Conservation (phyloP, 371 early-diverging fungal species). For the Actinomortierella ambigua region DNA sequence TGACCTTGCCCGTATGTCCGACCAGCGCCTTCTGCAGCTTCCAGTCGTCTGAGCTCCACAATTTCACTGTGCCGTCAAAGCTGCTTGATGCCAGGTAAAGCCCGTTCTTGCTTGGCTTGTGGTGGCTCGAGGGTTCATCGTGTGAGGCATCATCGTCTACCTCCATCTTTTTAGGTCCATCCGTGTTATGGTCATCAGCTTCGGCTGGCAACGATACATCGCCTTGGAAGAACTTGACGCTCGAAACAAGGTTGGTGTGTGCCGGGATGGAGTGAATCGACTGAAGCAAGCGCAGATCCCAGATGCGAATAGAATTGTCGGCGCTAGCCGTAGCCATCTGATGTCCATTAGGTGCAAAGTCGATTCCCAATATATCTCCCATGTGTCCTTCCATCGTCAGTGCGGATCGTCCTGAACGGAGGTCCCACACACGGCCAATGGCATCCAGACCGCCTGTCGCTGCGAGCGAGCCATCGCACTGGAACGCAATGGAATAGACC, state of each 20-base stretch:
- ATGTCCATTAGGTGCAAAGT: slow-evolving; percentile 90
- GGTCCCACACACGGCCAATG: slow-evolving; percentile 94
- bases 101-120: slow-evolving; percentile 47
- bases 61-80: slow-evolving; percentile 91
- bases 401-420: slow-evolving; percentile 88
- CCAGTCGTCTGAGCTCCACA: slow-evolving; percentile 95
- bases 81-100: slow-evolving; percentile 72
- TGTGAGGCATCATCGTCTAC: slow-evolving; percentile 28
- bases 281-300: slow-evolving; percentile 86
- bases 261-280: slow-evolving; percentile 89
- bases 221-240: slow-evolving; percentile 73
- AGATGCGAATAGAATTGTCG: slow-evolving; percentile 86
- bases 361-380: slow-evolving; percentile 83
- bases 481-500: slow-evolving; percentile 90
- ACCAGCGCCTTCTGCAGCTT: slow-evolving; percentile 84
- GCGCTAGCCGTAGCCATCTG: slow-evolving; percentile 84
- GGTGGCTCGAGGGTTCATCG: slow-evolving; percentile 10
- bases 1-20: slow-evolving; percentile 92
- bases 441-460: slow-evolving; percentile 93
- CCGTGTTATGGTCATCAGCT: no score
- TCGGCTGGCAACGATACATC: slow-evolving; percentile 5
- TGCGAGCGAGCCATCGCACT: slow-evolving; percentile 88
- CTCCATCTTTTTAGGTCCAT: slow-evolving; percentile 16
- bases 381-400: slow-evolving; percentile 92
- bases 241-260: slow-evolving; percentile 88